Percentiles rank a stretch among this genome's conserved stretches.
Conservation (phyloP, 2,329 filamentous ascomycete genomes). For the Botrytis sinoallii region DNA sequence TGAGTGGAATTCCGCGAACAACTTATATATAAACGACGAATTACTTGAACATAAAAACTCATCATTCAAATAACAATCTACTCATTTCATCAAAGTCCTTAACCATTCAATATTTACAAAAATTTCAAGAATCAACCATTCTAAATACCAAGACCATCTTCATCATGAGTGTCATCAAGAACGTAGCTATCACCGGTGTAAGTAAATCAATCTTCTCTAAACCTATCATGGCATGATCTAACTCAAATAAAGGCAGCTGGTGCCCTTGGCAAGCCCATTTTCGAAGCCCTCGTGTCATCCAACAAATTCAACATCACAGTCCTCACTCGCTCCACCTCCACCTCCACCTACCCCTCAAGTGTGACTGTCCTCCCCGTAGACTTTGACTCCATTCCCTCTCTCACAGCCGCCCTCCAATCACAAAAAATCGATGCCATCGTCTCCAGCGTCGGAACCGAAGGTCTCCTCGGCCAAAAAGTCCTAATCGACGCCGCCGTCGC, state of each 20-base stretch:
- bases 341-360: constrained; percentile 29
- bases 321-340: constrained; percentile 43
- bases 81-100: neutral
- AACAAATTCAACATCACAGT: constrained; percentile 47
- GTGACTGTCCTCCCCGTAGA: constrained; percentile 47
- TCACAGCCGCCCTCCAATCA: constrained; percentile 49
- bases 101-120: no score
- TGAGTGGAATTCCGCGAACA: neutral
- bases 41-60: neutral
- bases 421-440: constrained; percentile 54
- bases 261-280: constrained; percentile 29
- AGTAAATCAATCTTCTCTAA: constrained; percentile 12
- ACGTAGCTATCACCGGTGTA: constrained; percentile 31
- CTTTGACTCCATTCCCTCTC: constrained; percentile 42
- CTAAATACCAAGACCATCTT: neutral
- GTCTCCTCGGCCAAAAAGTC: constrained; percentile 44
- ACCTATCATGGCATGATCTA: constrained; percentile 5
- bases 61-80: neutral
- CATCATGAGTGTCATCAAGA: constrained; percentile 32
- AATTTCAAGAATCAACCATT: neutral
- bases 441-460: constrained; percentile 43
- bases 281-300: constrained; percentile 29
- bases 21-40: neutral
- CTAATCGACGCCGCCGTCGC: constrained; percentile 57
- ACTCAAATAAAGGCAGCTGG: constrained; percentile 27